A percentile compares a stretch with the other conserved stretches of the same genome.
These are phyloP conservation scores for Xylaria bambusicola DNA, from an alignment of 495 filamentous ascomycete species.

Conservation along the genomic window DNA sequence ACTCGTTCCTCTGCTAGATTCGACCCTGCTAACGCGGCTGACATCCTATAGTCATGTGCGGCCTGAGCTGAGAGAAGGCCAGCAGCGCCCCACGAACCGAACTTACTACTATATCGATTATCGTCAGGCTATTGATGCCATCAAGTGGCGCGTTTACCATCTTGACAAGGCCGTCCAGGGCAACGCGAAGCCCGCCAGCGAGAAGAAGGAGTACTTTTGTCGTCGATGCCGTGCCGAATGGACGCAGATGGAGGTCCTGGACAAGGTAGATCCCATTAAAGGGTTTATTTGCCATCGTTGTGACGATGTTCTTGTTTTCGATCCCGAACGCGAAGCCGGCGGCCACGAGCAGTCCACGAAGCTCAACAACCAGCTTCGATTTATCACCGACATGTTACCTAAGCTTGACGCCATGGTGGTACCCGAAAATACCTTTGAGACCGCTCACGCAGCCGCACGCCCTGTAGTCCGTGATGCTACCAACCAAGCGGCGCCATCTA, in stretches of 20 bases:
- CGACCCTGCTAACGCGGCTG: slow-evolving; percentile 16
- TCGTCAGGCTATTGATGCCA: slow-evolving; percentile 89
- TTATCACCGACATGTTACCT: slow-evolving; percentile 80
- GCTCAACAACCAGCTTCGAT: slow-evolving; percentile 83
- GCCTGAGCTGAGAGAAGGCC: slow-evolving; percentile 74
- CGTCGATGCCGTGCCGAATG: slow-evolving; percentile 75
- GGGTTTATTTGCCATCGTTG: slow-evolving; percentile 88
- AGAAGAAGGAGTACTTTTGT: slow-evolving; percentile 90
- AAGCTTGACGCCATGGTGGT: slow-evolving; percentile 82
- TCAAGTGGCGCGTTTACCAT: slow-evolving; percentile 89
- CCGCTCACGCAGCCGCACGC: slow-evolving; percentile 62
- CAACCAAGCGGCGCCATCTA: slow-evolving; percentile 59
- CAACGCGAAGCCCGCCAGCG: slow-evolving; percentile 73
- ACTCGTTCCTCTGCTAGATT: not conserved
- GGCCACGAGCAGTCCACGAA: slow-evolving; percentile 89
- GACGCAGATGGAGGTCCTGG: slow-evolving; percentile 84
- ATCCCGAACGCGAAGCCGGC: slow-evolving; percentile 60
- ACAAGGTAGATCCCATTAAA: slow-evolving; percentile 57
- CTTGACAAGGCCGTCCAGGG: slow-evolving; percentile 82
- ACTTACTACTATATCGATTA: slow-evolving; percentile 98
- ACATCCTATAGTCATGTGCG: slow-evolving; percentile 64
- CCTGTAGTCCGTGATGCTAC: slow-evolving; percentile 62
- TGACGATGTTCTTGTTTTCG: slow-evolving; percentile 65
- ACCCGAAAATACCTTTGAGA: slow-evolving; percentile 84
- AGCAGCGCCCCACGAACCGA: slow-evolving; percentile 75